Evolutionary conservation across 345 rosid species (phyloP).

Genomic region (Dimocarpus longan): DNA sequence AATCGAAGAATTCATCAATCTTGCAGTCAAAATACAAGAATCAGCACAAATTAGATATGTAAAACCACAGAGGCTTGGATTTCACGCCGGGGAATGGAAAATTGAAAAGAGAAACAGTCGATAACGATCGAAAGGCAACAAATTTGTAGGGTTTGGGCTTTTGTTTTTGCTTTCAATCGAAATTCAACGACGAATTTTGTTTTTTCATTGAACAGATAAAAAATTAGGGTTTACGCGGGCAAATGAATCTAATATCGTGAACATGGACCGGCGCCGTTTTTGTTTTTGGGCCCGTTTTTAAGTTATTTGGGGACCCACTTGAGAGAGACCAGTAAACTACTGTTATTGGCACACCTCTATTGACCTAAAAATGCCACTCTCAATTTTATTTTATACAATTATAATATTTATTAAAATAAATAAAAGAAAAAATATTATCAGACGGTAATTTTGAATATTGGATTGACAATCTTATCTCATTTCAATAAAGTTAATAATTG

Average conservation of each 20-base stretch:
- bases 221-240: slow-evolving; percentile 24
- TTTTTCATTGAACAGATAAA: not conserved
- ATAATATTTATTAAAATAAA: too few relatives aligned
- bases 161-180: not conserved
- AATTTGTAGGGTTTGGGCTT: not conserved
- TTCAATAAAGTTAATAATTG: too few relatives aligned
- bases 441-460: too few relatives aligned
- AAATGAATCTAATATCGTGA: too few relatives aligned
- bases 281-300: not conserved
- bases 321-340: not conserved
- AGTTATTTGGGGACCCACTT: not conserved
- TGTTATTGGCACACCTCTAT: too few relatives aligned
- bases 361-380: not conserved
- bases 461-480: too few relatives aligned
- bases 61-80: slow-evolving; percentile 18
- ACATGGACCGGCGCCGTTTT: not conserved
- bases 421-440: too few relatives aligned
- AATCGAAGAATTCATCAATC: not conserved
- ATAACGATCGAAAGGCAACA: not conserved
- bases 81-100: too few relatives aligned
- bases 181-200: slow-evolving; percentile 1
- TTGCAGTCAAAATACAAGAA: not conserved
- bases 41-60: not conserved
- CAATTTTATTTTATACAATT: too few relatives aligned
- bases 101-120: not conserved